A percentile compares a stretch with the other conserved stretches of the same genome.
phyloP scores from a whole-genome alignment of 116 monocot genomes.

The Posidonia oceanica region DNA sequence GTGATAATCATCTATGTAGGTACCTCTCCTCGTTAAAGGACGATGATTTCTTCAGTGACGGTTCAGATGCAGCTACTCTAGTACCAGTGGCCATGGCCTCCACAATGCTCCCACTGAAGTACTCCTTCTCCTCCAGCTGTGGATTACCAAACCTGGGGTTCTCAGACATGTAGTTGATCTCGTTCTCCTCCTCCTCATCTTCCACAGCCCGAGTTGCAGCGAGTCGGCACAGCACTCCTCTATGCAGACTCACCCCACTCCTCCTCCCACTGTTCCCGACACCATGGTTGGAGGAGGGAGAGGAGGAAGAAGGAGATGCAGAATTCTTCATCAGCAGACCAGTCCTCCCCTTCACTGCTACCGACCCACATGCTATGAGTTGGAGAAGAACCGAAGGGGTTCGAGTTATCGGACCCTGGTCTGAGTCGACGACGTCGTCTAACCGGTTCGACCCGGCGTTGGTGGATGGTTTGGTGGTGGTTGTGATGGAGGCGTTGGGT shows the following conservation, averaged over 20 bases:
- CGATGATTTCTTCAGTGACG: conserved; percentile 58
- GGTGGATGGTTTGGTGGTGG: no score
- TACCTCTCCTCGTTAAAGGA: conserved; percentile 88
- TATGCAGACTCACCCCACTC: conserved; percentile 2
- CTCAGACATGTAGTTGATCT: conserved; percentile 33
- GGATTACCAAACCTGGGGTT: conserved; percentile 31
- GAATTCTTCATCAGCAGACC: background rate
- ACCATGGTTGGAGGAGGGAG: background rate
- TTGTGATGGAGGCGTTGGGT: no score
- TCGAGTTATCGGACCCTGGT: background rate
- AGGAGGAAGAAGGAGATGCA: background rate
- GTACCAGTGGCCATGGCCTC: conserved; percentile 21
- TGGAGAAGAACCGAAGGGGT: conserved; percentile 65
- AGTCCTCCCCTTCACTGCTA: conserved; percentile 11
- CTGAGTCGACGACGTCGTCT: no score
- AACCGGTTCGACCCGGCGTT: no score
- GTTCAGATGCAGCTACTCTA: conserved; percentile 9
- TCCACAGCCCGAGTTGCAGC: no score
- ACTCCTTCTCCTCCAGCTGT: conserved; percentile 78
- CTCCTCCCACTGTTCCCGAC: conserved; percentile 19
- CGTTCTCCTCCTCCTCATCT: conserved; percentile 32
- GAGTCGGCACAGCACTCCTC: no score
- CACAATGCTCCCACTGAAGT: conserved; percentile 96
- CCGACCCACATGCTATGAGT: conserved; percentile 66
- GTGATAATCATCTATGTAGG: no score